A percentile compares a stretch with the other conserved stretches of the same genome.
Conservation (phyloP, 768 basidiomycete genomes). For the Termitomyces sp. region DNA sequence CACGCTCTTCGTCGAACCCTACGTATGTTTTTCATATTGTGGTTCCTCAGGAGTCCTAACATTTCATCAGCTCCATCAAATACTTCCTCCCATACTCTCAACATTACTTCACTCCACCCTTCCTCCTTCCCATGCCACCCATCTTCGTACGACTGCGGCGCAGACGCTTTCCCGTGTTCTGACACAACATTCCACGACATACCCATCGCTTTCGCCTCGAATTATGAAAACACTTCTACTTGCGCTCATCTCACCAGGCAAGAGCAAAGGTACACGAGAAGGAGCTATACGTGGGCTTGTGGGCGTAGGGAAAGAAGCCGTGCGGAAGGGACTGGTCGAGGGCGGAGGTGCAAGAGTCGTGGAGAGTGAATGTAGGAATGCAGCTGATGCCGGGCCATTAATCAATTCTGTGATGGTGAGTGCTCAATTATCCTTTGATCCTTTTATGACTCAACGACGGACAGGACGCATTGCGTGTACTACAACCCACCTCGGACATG, state of each 20-base stretch:
- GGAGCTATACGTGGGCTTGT: conserved; percentile 88
- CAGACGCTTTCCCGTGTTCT: conserved; percentile 82
- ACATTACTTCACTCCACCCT: conserved; percentile 86
- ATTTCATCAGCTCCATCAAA: conserved; percentile 81
- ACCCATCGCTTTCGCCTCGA: conserved; percentile 82
- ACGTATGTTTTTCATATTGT: conserved; percentile 56
- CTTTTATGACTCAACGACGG: neutral
- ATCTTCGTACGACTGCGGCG: conserved; percentile 77
- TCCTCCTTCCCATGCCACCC: conserved; percentile 65
- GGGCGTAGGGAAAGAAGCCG: conserved; percentile 82
- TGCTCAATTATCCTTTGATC: conserved; percentile 16
- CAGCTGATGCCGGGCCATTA: conserved; percentile 41
- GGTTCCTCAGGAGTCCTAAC: neutral
- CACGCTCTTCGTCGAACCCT: conserved; percentile 93
- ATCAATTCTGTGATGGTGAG: conserved; percentile 62
- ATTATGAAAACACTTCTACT: conserved; percentile 93
- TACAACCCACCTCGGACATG: conserved; percentile 58
- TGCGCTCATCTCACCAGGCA: conserved; percentile 72
- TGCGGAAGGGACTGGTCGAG: conserved; percentile 78
- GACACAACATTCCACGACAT: conserved; percentile 82
- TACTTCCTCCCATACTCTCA: conserved; percentile 90
- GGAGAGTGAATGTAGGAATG: conserved; percentile 58
- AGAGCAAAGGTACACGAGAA: conserved; percentile 79
- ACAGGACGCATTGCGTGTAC: conserved; percentile 61
- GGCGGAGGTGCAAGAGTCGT: conserved; percentile 77